These are phyloP conservation scores for Zopfia rhizophila DNA, from an alignment of 2,329 filamentous ascomycete species.

Conservation along the genomic window DNA sequence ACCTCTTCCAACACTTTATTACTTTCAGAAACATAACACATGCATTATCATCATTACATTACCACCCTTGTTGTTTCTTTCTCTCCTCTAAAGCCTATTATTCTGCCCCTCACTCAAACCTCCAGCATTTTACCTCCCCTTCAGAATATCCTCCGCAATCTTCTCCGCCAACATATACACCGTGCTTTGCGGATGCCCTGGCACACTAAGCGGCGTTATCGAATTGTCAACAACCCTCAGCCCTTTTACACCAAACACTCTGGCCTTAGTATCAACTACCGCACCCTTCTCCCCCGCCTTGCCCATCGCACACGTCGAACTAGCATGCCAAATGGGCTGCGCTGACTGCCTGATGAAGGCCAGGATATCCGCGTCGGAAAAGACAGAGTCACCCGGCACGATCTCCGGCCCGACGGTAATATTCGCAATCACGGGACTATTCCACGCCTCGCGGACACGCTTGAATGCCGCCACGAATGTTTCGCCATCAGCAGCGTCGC, in stretches of 20 bases:
- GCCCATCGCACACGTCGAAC: constrained; percentile 39
- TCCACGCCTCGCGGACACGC: constrained; percentile 41
- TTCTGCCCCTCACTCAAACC: no score
- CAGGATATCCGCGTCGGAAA: constrained; percentile 35
- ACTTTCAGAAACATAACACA: no score
- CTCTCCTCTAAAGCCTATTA: no score
- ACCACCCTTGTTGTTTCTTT: no score
- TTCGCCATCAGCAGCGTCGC: constrained; percentile 41
- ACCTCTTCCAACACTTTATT: no score
- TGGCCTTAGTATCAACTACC: constrained; percentile 46
- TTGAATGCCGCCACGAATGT: constrained; percentile 43
- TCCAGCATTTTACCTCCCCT: no score
- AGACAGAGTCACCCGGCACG: constrained; percentile 35
- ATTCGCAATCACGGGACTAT: constrained; percentile 23
- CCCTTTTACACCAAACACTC: constrained; percentile 46
- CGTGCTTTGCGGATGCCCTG: constrained; percentile 46
- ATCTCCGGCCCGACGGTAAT: constrained; percentile 38
- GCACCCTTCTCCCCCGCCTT: constrained; percentile 36
- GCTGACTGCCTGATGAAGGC: constrained; percentile 19
- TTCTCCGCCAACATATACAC: constrained; percentile 35
- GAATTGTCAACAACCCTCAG: constrained; percentile 48
- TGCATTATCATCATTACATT: no score
- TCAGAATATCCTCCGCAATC: constrained; percentile 26
- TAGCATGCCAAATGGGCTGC: constrained; percentile 31
- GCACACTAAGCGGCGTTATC: constrained; percentile 44